Conservation (phyloP, 2,329 filamentous ascomycete species). For the Aspergillus nomiae region DNA sequence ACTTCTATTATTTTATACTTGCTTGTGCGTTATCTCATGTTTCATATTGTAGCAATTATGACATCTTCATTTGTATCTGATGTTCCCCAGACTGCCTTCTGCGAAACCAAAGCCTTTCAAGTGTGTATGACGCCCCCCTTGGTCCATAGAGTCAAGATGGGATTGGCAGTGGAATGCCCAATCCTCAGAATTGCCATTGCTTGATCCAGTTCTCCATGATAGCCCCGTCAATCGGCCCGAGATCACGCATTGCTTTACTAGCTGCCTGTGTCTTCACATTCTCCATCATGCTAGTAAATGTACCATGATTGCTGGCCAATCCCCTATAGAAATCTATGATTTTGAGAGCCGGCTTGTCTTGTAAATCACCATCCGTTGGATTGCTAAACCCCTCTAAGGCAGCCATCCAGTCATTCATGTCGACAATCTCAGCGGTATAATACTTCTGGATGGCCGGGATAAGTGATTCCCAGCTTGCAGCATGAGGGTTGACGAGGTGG, state of each 20-base stretch:
- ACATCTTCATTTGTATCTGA: no score
- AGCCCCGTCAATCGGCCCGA: not conserved
- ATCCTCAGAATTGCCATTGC: not conserved
- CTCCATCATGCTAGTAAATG: not conserved
- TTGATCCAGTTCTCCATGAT: not conserved
- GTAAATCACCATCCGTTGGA: not conserved
- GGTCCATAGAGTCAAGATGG: no score
- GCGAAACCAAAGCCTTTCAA: no score
- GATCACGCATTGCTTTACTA: not conserved
- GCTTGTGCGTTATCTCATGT: no score
- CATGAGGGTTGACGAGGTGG: not conserved
- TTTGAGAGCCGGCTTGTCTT: not conserved
- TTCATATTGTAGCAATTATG: no score
- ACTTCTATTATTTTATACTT: no score
- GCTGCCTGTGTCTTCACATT: not conserved
- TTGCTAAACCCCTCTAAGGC: not conserved
- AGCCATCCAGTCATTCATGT: not conserved
- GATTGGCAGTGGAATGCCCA: no score
- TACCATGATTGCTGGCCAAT: not conserved
- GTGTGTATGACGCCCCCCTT: accelerated
- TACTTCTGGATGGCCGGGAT: not conserved
- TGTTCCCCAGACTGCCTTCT: no score
- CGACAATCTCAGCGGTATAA: not conserved
- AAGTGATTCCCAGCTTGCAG: not conserved
- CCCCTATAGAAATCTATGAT: not conserved